Evolutionary conservation across 2,329 filamentous ascomycete species (phyloP), one percentile per base, ranked within the genome.

Genomic region (Xylariaceae sp.): DNA sequence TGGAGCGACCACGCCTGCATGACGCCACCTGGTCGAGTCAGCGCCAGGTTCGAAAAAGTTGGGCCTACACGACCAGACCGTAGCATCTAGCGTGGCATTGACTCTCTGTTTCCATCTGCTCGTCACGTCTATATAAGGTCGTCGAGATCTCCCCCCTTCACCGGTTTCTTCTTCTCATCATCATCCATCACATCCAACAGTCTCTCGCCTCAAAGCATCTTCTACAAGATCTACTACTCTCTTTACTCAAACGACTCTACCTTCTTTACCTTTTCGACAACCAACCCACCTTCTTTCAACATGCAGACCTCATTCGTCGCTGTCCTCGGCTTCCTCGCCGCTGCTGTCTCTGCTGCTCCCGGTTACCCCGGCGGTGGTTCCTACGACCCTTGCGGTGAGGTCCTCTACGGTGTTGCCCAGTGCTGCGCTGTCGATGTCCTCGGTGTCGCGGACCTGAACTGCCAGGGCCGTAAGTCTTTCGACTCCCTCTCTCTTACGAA

Each of bases 351-450:
- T 18, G 68, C 67, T 44, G 18, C 13, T 47, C 60, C 64, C 18
- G 57, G 58, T 2, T n/a, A 51, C 4, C 17, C 35, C 1, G 45
- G 18, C 68, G 13, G 13, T 35, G 30, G 15, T 8, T 51, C 61
- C 4, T 79, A 78, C 57, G 34, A 64, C 2, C 71, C 78, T 45
- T 81, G 79, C 73, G 65, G 67, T 35, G 72, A 70, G 15, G 60
- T 61, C 1, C 73, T 80, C 18, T 78, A 78, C 66, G 71, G 69
- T 64, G 75, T 66, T 37, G 67, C 82, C 3, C 78, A 81, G 65
- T 88, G 85, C 77, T 88, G 85, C 68, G 81, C 84, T 10, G 84
- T 82, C 23, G 81, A 87, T 64, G 77, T 87, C 39, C 78, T 87
- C 45, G 70, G 69, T 7, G 61, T 72, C 15, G 69, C 69, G 17